These are phyloP conservation scores for Chenopodium album DNA, from an alignment of 148 eudicot species.

Conservation along the genomic window DNA sequence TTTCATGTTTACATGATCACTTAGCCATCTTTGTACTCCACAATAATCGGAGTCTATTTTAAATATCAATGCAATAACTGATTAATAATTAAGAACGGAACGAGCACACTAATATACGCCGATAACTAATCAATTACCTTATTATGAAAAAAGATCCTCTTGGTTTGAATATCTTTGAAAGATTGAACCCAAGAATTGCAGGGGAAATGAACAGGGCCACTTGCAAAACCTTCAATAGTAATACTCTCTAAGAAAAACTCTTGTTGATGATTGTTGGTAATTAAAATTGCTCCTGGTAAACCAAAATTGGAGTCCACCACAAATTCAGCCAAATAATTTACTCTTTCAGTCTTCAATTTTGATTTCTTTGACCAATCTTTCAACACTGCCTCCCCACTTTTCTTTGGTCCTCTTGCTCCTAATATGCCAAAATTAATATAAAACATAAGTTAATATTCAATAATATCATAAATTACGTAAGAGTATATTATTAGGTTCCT, in stretches of 20 bases:
- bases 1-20: neutral
- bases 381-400: conserved; percentile 57
- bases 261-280: conserved; percentile 75
- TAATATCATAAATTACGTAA: neutral
- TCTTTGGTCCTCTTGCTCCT: conserved; percentile 75
- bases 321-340: conserved; percentile 77
- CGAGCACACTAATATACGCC: no score
- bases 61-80: neutral
- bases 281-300: conserved; percentile 71
- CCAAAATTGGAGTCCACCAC: conserved; percentile 79
- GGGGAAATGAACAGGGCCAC: conserved; percentile 87
- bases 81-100: no score
- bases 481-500: neutral
- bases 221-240: conserved; percentile 80
- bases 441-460: neutral
- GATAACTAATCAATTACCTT: conserved; percentile 43
- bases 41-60: neutral
- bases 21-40: no score
- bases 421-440: neutral
- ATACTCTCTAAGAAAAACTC: conserved; percentile 82
- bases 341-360: conserved; percentile 70
- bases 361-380: conserved; percentile 94
- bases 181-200: conserved; percentile 96
- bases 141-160: conserved; percentile 78
- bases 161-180: conserved; percentile 57